phyloP scores from a whole-genome alignment of 805 yeast species.

The Suhomyces sp. region DNA sequence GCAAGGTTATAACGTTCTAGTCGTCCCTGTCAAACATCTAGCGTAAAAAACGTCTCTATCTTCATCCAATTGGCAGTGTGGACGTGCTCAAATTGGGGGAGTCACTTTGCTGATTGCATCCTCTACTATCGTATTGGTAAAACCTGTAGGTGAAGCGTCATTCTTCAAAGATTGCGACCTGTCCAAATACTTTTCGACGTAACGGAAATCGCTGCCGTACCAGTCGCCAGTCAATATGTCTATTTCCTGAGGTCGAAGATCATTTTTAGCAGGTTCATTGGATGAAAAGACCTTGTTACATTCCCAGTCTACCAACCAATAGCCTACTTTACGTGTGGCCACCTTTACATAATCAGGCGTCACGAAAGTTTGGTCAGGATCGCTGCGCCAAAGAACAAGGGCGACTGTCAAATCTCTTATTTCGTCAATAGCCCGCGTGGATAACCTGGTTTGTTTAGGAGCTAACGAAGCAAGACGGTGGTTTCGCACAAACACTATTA shows the following conservation, averaged over 20 bases:
- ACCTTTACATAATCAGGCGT: slow-evolving; percentile 39
- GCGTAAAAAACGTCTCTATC: too few species aligned
- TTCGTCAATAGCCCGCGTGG: slow-evolving; percentile 29
- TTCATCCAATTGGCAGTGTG: too few species aligned
- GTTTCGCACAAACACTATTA: slow-evolving; percentile 34
- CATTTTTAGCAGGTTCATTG: slow-evolving; percentile 1
- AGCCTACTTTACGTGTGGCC: slow-evolving; percentile 38
- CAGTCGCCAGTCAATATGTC: slow-evolving; percentile 41
- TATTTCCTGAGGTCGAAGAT: slow-evolving; percentile 21
- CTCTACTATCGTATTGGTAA: slow-evolving; percentile 33
- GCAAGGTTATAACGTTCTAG: too few species aligned
- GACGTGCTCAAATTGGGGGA: slow-evolving; percentile 32
- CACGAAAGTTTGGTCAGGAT: slow-evolving; percentile 17
- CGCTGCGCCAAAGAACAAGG: slow-evolving; percentile 20
- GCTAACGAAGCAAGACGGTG: slow-evolving; percentile 40
- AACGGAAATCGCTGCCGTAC: slow-evolving; percentile 42
- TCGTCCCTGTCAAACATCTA: too few species aligned
- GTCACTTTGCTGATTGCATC: slow-evolving; percentile 31
- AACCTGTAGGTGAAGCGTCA: slow-evolving; percentile 29
- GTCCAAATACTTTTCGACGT: slow-evolving; percentile 27
- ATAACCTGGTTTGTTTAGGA: slow-evolving; percentile 32
- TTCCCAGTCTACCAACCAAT: slow-evolving; percentile 46
- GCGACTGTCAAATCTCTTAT: slow-evolving; percentile 27
- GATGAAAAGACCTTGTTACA: slow-evolving; percentile 14
- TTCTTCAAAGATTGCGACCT: slow-evolving; percentile 17